phyloP scores from a whole-genome alignment of 2,329 filamentous ascomycete genomes.

The Colletotrichum spinosum region DNA sequence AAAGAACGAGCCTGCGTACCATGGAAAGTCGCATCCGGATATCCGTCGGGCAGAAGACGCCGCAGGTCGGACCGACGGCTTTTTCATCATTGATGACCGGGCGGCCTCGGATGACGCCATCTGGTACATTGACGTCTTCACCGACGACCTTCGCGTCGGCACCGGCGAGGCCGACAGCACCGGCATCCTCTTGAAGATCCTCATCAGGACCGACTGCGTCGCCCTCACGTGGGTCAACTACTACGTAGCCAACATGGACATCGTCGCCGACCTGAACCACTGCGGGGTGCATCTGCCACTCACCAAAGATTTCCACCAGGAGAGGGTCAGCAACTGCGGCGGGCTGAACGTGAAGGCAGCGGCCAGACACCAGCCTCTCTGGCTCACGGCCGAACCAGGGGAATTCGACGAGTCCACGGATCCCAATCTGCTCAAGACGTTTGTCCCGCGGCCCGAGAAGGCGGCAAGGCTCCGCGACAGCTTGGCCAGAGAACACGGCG shows the following conservation, averaged over 20 bases:
- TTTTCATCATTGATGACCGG: conserved; percentile 40
- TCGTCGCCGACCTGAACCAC: conserved; percentile 39
- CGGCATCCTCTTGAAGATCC: conserved; percentile 40
- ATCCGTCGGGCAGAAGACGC: conserved; percentile 40
- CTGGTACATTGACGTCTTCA: conserved; percentile 41
- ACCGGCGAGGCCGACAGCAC: conserved; percentile 35
- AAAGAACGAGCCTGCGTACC: conserved; percentile 38
- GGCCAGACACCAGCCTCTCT: conserved; percentile 10
- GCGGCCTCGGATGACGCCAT: conserved; percentile 30
- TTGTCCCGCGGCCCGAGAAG: background rate
- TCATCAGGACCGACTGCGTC: conserved; percentile 39
- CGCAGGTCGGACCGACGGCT: conserved; percentile 36
- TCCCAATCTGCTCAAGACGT: background rate
- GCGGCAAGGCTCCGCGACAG: background rate
- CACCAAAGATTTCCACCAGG: conserved; percentile 33
- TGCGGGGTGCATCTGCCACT: conserved; percentile 39
- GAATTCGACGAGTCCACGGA: conserved; percentile 41
- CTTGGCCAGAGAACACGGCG: conserved; percentile 2
- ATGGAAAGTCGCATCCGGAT: conserved; percentile 38
- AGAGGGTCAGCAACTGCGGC: conserved; percentile 18
- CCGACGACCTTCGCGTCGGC: conserved; percentile 36
- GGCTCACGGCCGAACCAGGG: conserved; percentile 37
- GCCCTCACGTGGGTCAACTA: conserved; percentile 40
- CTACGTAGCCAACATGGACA: conserved; percentile 39
- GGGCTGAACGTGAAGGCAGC: conserved; percentile 33